Evolutionary conservation across 140 eudicot genomes (phyloP).

Genomic region (Senecio squalidus): DNA sequence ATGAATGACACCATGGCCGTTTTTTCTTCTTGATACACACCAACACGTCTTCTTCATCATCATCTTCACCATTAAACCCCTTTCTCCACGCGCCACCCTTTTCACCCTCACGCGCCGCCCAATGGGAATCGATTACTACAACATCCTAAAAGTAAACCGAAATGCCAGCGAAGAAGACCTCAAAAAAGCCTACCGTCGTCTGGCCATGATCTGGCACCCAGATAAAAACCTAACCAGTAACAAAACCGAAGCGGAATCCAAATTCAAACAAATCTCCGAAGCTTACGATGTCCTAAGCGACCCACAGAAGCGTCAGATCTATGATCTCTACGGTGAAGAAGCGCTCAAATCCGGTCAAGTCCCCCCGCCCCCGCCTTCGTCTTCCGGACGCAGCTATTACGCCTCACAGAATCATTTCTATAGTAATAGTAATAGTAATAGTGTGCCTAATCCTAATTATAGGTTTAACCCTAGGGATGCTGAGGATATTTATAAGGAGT

Average conservation of each 20-base stretch:
- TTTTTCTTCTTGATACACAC: slow-evolving; percentile 16
- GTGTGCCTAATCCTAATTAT: slow-evolving; percentile 44
- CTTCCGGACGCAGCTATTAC: slow-evolving; percentile 30
- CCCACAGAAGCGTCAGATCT: slow-evolving; percentile 93
- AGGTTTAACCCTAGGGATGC: slow-evolving; percentile 87
- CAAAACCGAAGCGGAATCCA: slow-evolving; percentile 72
- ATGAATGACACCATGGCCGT: slow-evolving; percentile 18
- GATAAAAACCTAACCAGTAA: slow-evolving; percentile 58
- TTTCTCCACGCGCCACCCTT: slow-evolving; percentile 1
- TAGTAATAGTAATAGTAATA: background rate
- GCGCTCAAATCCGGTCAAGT: slow-evolving; percentile 82
- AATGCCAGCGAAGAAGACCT: slow-evolving; percentile 86
- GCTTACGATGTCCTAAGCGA: slow-evolving; percentile 93
- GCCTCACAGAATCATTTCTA: slow-evolving; percentile 17
- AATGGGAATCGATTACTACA: slow-evolving; percentile 94
- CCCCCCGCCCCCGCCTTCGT: slow-evolving; percentile 54
- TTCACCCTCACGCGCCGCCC: slow-evolving; percentile 5
- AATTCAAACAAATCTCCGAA: slow-evolving; percentile 88
- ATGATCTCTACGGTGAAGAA: slow-evolving; percentile 92
- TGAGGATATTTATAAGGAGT: slow-evolving; percentile 79
- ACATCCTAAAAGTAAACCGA: slow-evolving; percentile 79
- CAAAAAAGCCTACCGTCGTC: slow-evolving; percentile 72
- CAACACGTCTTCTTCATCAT: slow-evolving; percentile 19
- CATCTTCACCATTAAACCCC: background rate
- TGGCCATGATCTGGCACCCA: slow-evolving; percentile 97